phyloP scores from a whole-genome alignment of 805 yeast species.

The Candida ascalaphidarum region DNA sequence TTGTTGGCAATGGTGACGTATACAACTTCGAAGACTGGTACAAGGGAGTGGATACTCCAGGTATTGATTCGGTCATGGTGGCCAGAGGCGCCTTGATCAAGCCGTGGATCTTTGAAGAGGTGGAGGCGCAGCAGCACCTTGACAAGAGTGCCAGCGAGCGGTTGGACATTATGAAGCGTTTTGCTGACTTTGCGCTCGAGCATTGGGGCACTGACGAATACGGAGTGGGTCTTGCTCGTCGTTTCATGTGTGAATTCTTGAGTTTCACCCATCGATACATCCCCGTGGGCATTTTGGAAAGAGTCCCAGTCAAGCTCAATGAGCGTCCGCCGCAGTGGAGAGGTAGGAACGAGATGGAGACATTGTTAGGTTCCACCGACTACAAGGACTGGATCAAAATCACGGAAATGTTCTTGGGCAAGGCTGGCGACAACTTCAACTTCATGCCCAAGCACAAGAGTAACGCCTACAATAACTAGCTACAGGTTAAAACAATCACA shows the following conservation, averaged over 20 bases:
- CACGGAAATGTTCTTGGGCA: conserved; percentile 91
- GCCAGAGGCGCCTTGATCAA: conserved; percentile 97
- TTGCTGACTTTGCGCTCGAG: conserved; percentile 73
- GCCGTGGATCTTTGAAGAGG: conserved; percentile 98
- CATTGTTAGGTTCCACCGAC: conserved; percentile 76
- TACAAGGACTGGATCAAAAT: conserved; percentile 94
- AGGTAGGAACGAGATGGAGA: conserved; percentile 90
- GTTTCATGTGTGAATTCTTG: conserved; percentile 89
- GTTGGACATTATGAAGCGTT: conserved; percentile 61
- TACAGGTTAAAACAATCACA: background rate
- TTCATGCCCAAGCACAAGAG: conserved; percentile 95
- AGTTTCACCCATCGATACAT: conserved; percentile 91
- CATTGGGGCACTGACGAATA: conserved; percentile 98
- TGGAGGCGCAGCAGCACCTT: conserved; percentile 78
- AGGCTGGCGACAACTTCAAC: conserved; percentile 62
- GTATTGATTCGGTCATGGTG: conserved; percentile 91
- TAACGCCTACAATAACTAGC: conserved; percentile 72
- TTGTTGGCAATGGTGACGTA: conserved; percentile 93
- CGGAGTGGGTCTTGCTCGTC: conserved; percentile 80
- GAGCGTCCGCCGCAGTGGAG: conserved; percentile 92
- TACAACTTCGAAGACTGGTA: conserved; percentile 87
- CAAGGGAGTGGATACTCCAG: conserved; percentile 51
- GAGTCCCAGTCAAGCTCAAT: conserved; percentile 79
- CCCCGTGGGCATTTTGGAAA: conserved; percentile 88
- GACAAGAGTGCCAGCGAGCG: conserved; percentile 91